phyloP scores from a whole-genome alignment of 2,329 filamentous ascomycete species.

The Bipolaris oryzae region DNA sequence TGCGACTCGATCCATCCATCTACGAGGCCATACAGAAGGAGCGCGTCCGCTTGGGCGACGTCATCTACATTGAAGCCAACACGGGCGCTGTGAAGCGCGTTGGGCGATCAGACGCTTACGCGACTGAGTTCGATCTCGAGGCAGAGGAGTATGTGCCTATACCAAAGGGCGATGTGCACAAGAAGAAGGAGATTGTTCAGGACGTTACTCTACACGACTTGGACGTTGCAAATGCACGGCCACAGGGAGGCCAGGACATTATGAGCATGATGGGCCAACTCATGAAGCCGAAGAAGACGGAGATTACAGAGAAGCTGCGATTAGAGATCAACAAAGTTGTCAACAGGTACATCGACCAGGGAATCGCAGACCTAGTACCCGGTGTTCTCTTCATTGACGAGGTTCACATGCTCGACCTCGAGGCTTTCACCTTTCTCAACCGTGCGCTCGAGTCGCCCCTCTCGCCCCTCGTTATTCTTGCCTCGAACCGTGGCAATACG shows the following conservation, averaged over 20 bases:
- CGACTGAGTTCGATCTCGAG: conserved; percentile 97
- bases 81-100: conserved; percentile 98
- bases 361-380: conserved; percentile 95
- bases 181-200: conserved; percentile 99
- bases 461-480: conserved; percentile 95
- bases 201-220: conserved; percentile 97
- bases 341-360: conserved; percentile 98
- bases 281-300: conserved; percentile 99
- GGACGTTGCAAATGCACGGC: conserved; percentile 92
- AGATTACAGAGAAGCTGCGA: conserved; percentile 97
- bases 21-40: conserved; percentile 99
- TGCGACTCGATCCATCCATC: conserved; percentile 94
- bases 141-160: conserved; percentile 99
- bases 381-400: conserved; percentile 99
- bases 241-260: conserved; percentile 96
- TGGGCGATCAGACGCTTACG: conserved; percentile 93
- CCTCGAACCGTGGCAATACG: conserved; percentile 93
- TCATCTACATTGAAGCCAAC: conserved; percentile 99
- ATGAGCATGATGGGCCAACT: conserved; percentile 99
- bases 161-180: conserved; percentile 98
- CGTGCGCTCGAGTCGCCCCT: conserved; percentile 94
- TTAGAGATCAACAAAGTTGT: conserved; percentile 99
- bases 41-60: conserved; percentile 91
- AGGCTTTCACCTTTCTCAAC: conserved; percentile 99
- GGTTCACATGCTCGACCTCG: conserved; percentile 99